Evolutionary conservation across 2,329 filamentous ascomycete species (phyloP).

Genomic region (Teratosphaeriaceae sp.): DNA sequence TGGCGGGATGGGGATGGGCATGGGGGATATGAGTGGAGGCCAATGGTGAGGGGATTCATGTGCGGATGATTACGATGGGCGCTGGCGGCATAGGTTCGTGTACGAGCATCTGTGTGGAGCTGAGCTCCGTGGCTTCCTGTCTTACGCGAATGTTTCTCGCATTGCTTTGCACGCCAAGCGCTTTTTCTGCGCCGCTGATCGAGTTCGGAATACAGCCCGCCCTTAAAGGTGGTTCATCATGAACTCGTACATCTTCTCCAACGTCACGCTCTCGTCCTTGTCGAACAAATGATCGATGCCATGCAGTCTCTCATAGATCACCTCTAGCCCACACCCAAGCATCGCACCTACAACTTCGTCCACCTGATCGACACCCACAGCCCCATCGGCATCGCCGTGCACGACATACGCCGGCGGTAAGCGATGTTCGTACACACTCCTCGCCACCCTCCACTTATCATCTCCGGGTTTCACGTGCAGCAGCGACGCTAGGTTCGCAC

Average conservation of each 20-base stretch:
- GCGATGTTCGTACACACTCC: slow-evolving; percentile 17
- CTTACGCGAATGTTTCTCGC: too few relatives aligned
- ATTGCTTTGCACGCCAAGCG: too few relatives aligned
- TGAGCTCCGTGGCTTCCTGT: too few relatives aligned
- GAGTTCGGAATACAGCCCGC: not conserved
- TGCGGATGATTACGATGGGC: not conserved
- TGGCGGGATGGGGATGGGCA: slow-evolving; percentile 3
- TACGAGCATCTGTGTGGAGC: too few relatives aligned
- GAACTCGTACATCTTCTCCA: slow-evolving; percentile 24
- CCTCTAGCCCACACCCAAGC: slow-evolving; percentile 18
- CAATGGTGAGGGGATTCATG: not conserved
- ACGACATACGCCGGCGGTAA: slow-evolving; percentile 24
- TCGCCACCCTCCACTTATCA: slow-evolving; percentile 20
- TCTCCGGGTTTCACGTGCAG: slow-evolving; percentile 15
- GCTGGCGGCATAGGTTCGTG: too few relatives aligned
- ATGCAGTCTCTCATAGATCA: slow-evolving; percentile 21
- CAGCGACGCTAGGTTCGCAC: slow-evolving; percentile 21
- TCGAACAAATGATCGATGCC: slow-evolving; percentile 25
- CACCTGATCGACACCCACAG: slow-evolving; percentile 24
- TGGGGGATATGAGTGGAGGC: slow-evolving; percentile 5
- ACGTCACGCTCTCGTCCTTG: slow-evolving; percentile 15
- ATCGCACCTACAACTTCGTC: slow-evolving; percentile 27
- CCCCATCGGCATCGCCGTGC: slow-evolving; percentile 23
- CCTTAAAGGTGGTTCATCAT: slow-evolving; percentile 21
- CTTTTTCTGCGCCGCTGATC: not conserved